These are phyloP conservation scores for Yamadazyma blattariae DNA, from an alignment of 1,139 yeast genomes.

Conservation along the genomic window DNA sequence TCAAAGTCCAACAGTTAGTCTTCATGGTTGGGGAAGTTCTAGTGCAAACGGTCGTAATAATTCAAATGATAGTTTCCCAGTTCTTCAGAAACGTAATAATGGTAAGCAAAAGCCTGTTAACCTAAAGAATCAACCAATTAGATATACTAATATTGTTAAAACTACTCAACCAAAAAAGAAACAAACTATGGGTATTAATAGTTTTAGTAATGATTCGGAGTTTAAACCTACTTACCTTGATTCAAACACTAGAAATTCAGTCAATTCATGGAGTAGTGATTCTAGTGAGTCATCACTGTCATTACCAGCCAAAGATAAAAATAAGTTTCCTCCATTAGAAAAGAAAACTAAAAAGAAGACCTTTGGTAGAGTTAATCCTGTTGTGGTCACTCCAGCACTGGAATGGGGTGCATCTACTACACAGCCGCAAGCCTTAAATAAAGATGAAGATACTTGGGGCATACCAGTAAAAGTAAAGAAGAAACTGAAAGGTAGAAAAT, in stretches of 20 bases:
- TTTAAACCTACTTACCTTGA: constrained; percentile 34
- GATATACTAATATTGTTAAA: constrained; percentile 39
- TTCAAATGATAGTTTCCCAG: constrained; percentile 48
- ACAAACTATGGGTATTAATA: constrained; percentile 7
- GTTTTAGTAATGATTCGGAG: constrained; percentile 17
- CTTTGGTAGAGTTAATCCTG: constrained; percentile 42
- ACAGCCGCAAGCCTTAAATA: neutral
- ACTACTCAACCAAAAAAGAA: constrained; percentile 18
- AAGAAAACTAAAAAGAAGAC: constrained; percentile 32
- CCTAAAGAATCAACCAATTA: constrained; percentile 25
- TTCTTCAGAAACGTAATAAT: constrained; percentile 38
- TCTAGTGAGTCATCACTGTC: constrained; percentile 4
- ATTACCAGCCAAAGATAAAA: constrained; percentile 9
- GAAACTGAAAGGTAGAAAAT: constrained; percentile 9
- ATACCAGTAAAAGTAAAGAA: constrained; percentile 14
- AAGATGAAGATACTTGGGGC: constrained; percentile 10
- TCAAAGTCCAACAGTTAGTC: constrained; percentile 15
- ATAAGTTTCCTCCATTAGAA: constrained; percentile 41
- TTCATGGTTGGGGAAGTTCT: constrained; percentile 29
- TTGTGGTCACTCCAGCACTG: constrained; percentile 9
- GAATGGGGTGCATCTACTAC: constrained; percentile 11
- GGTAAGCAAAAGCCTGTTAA: constrained; percentile 15
- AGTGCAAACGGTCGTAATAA: constrained; percentile 15
- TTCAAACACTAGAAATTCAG: constrained; percentile 9
- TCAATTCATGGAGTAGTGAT: constrained; percentile 2